Base-by-base conservation (phyloP, 306 rosid genomes). In the Pyrus communis region DNA sequence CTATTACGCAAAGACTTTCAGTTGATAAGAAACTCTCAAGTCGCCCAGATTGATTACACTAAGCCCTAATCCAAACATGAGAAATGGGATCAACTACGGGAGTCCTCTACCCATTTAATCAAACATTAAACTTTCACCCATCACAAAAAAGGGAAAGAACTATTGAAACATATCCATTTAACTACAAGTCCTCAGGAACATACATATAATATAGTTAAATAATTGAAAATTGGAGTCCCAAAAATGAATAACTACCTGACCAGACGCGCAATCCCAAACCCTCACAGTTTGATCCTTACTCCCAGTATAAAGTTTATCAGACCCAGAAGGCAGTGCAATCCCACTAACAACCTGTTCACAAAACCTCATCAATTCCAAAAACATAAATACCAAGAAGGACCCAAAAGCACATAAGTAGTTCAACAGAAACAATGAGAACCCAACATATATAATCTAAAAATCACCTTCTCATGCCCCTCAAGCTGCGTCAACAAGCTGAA, bases 221-320 rank as follows among this genome's bases (percentile, higher is more conserved):
- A 15, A 9, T 9, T 33, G 70, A 33, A 78, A 33, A 45, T 9
- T 22, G 31, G 65, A 67, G 59, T 66, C n/a, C 59, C 66, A 68
- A 23, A 69, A 51, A 9, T 15, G 46, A 52, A 72, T 54, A 83
- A 79, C 78, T 75, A 96, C 99, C 99, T 92, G 86, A 75, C 98
- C 99, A 68, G 99, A 88, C 66, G 88, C 91, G 85, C 99, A 96
- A 79, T 92, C 98, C 99, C 99, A 96, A 46, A 91, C 83, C 81
- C 96, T 84, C 22, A 89, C 91, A 11, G 96, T 82, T 88, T 91
- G 96, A 75, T 96, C 99, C 73, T 89, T 86, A 64, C 99, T 87
- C 74, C 99, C 99, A 3, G 97, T 92, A 71, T 96, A 96, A 18
- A 96, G 99, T 89, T 86, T 92, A 85, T 92, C 91, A 9, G 97